Evolutionary conservation across 106 monocot species (phyloP).

Genomic region (Ottelia alismoides): DNA sequence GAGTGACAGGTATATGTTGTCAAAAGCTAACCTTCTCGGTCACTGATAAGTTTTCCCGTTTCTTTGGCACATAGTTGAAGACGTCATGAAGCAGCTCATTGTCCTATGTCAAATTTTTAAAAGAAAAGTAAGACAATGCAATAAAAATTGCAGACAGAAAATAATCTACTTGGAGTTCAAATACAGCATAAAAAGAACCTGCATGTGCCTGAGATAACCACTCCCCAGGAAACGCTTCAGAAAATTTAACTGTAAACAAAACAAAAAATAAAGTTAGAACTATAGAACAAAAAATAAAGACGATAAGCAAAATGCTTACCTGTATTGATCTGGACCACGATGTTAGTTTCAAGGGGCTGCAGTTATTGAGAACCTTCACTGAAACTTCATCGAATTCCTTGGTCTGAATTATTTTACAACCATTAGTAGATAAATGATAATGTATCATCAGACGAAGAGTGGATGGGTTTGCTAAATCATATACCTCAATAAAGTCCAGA

Average conservation of each 20-base stretch:
- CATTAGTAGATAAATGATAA: too few relatives aligned
- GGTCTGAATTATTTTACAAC: too few relatives aligned
- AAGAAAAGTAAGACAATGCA: background rate
- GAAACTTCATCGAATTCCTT: conserved; percentile 57
- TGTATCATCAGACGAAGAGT: too few relatives aligned
- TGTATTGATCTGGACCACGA: conserved; percentile 63
- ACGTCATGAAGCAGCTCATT: conserved; percentile 76
- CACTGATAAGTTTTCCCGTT: conserved; percentile 31
- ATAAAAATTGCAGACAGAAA: background rate
- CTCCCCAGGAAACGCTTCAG: conserved; percentile 73
- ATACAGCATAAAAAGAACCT: conserved; percentile 27
- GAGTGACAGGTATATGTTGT: too few relatives aligned
- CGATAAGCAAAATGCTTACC: conserved; percentile 14
- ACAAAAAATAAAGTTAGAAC: background rate
- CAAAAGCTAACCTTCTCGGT: conserved; percentile 48
- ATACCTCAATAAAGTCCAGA: conserved; percentile 56
- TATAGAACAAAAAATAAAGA: background rate
- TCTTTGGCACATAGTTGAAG: conserved; percentile 46
- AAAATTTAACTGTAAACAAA: conserved; percentile 66
- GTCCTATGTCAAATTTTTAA: conserved; percentile 26
- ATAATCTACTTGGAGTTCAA: background rate
- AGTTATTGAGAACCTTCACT: conserved; percentile 57
- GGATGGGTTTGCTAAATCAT: too few relatives aligned
- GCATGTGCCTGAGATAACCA: conserved; percentile 89
- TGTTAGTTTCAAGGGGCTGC: conserved; percentile 40